Evolutionary conservation across 2,329 filamentous ascomycete species (phyloP).

Genomic region (Monosporascus sp.): DNA sequence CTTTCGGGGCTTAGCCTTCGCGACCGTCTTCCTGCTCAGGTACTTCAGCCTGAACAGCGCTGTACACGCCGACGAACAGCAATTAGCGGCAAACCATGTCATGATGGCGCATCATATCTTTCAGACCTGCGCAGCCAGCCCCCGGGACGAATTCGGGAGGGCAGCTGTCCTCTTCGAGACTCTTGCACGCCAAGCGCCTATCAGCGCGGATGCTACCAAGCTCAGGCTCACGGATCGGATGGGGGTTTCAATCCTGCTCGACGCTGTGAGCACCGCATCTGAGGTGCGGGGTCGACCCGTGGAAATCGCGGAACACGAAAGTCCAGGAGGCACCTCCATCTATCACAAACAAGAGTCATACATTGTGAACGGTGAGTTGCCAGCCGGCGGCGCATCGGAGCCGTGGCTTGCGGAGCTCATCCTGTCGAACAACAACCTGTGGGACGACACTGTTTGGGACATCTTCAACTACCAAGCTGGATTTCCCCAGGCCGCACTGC

Average conservation of each 20-base stretch:
- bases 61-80: conserved; percentile 22
- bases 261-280: conserved; percentile 15
- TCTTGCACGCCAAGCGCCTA: conserved; percentile 19
- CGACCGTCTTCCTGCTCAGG: conserved; percentile 26
- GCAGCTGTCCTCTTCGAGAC: conserved; percentile 22
- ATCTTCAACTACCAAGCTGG: conserved; percentile 14
- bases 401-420: conserved; percentile 17
- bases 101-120: conserved; percentile 23
- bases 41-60: conserved; percentile 22
- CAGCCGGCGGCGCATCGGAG: conserved; percentile 7
- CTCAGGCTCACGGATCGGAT: conserved; percentile 16
- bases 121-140: conserved; percentile 13
- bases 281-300: conserved; percentile 11
- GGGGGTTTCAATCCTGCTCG: conserved; percentile 20
- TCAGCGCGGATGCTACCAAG: conserved; percentile 12
- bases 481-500: not conserved
- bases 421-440: conserved; percentile 17
- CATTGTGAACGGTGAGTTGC: not conserved
- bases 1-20: conserved; percentile 23
- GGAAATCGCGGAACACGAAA: conserved; percentile 8
- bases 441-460: conserved; percentile 22
- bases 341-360: not conserved
- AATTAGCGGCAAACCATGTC: conserved; percentile 24
- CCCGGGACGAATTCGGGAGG: conserved; percentile 20
- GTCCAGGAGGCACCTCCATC: not conserved